Evolutionary conservation across 805 yeast genomes (phyloP).

Genomic region (Jamesozyma rosinii): DNA sequence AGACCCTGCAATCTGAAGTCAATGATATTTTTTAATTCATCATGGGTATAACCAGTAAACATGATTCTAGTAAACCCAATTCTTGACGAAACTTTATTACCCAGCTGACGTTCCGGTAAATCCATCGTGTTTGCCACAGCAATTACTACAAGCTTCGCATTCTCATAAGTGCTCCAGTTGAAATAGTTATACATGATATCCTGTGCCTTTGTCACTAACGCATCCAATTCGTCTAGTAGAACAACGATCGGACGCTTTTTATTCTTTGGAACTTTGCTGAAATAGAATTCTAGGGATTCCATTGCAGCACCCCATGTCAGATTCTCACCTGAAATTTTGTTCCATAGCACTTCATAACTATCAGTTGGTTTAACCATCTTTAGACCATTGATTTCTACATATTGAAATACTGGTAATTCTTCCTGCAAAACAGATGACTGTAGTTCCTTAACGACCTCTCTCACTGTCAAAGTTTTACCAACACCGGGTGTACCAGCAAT

Average conservation of each 20-base stretch:
- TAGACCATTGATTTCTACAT: constrained; percentile 83
- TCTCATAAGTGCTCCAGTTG: constrained; percentile 87
- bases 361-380: constrained; percentile 69
- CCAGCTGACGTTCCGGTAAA: constrained; percentile 77
- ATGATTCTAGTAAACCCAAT: constrained; percentile 80
- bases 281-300: constrained; percentile 60
- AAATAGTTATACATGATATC: constrained; percentile 89
- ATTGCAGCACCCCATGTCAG: constrained; percentile 59
- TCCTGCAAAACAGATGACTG: constrained; percentile 34
- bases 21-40: constrained; percentile 68
- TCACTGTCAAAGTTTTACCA: constrained; percentile 88
- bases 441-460: constrained; percentile 73
- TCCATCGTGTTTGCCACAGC: constrained; percentile 98
- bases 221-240: constrained; percentile 87
- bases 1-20: constrained; percentile 52
- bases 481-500: constrained; percentile 98
- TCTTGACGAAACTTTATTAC: constrained; percentile 85
- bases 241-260: constrained; percentile 49
- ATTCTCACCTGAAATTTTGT: constrained; percentile 51
- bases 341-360: constrained; percentile 79
- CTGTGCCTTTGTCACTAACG: constrained; percentile 68
- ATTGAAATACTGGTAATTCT: constrained; percentile 48
- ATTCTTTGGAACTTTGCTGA: constrained; percentile 34
- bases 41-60: constrained; percentile 80
- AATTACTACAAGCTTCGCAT: constrained; percentile 73